phyloP scores from a whole-genome alignment of 192 early-diverging fungal genomes.

The Gryganskiella cystojenkinii region DNA sequence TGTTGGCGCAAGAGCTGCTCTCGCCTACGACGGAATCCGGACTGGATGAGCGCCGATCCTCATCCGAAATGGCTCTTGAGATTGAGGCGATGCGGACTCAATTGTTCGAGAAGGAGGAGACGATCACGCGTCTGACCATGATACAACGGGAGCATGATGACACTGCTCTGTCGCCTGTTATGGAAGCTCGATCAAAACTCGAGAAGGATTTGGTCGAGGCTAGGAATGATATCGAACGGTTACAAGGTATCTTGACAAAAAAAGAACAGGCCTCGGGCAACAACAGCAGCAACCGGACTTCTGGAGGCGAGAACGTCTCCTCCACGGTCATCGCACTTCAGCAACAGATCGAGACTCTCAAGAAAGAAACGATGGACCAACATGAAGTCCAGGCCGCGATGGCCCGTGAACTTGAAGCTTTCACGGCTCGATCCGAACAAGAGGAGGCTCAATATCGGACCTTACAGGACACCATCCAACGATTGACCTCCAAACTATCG shows the following conservation, averaged over 20 bases:
- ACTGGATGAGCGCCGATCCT: not conserved
- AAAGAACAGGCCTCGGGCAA: not conserved
- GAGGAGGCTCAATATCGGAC: constrained; percentile 26
- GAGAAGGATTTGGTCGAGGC: constrained; percentile 10
- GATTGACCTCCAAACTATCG: constrained; percentile 4
- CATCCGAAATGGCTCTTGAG: not conserved
- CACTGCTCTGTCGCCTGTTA: no score
- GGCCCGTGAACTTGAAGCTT: constrained; percentile 5
- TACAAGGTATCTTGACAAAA: constrained; percentile 2
- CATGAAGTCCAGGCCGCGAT: not conserved
- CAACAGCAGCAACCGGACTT: not conserved
- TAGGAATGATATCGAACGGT: constrained; percentile 21
- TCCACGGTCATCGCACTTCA: not conserved
- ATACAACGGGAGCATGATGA: not conserved
- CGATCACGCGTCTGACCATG: not conserved
- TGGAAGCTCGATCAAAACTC: not conserved
- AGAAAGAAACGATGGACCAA: not conserved
- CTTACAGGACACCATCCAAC: constrained; percentile 26
- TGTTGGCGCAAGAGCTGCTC: no score
- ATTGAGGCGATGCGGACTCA: not conserved
- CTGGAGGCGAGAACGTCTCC: not conserved
- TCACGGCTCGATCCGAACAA: constrained; percentile 8
- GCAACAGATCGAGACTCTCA: constrained; percentile 1
- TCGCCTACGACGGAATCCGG: no score
- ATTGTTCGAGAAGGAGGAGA: constrained; percentile 9